Base-by-base conservation (phyloP, 768 basidiomycete genomes). In the Pholiota conissans region DNA sequence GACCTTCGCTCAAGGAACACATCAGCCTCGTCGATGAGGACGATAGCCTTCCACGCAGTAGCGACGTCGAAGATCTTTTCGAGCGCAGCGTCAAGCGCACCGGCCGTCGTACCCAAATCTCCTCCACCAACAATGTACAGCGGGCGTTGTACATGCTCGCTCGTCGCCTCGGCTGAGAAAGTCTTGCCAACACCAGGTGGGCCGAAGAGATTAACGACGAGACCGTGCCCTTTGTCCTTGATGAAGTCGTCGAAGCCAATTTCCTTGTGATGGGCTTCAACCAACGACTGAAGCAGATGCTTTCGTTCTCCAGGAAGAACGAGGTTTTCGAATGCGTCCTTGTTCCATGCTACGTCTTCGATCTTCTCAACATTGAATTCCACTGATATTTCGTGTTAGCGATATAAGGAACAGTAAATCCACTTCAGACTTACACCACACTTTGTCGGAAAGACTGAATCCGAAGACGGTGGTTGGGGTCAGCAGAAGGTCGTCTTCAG, bases 1-100 rank as follows among this genome's bases (percentile, higher is more conserved):
- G 84, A 84, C 5, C 87, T 81, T 66, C 84, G 82, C 63, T 89
- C 87, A 28, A 90, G 76, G 79, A 88, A 90, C 3, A 90, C 86
- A 69, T 90, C 86, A 4, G 86, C 85, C 67, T 84, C 83, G 54
- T 84, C 83, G 50, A 84, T 84, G 45, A 84, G 70, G 1, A 84
- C 79, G 45, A 84, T 83, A 0, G 82, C 82, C 57, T 83, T 83
- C 83, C 83, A 84, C n/a, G 78, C 77, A 13, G 82, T 84, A 0
- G 83, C 82, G 45, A 84, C 74, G 53, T 83, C 75, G 49, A 81
- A 79, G 14, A 81, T 76, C 11, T 71, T 70, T 61, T 80, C 77
- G 9, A 84, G 73, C 0, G 75, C 70, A 10, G 49, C 11, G 55
- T 86, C 82, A 18, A 86, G 71, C 0, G 66, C 65, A 13, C 66